These are phyloP conservation scores for Phytophthora podocarpi DNA, from an alignment of 352 stramenopile genomes.

Conservation along the genomic window DNA sequence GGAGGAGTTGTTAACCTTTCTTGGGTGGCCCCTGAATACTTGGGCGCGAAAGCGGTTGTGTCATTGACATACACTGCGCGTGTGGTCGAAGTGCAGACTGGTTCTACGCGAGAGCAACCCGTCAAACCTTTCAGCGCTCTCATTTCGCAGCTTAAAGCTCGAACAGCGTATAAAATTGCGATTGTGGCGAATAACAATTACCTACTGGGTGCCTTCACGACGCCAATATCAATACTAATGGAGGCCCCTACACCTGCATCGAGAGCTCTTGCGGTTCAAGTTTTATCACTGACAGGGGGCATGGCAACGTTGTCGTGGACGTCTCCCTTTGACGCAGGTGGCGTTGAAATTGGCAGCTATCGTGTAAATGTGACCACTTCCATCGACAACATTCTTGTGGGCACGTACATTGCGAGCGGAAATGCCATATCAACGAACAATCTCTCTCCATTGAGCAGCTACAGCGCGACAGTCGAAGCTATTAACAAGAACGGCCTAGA, in stretches of 20 bases:
- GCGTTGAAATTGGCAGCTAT: conserved; percentile 41
- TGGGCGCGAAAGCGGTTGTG: conserved; percentile 34
- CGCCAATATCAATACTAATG: conserved; percentile 22
- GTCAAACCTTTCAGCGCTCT: conserved; percentile 19
- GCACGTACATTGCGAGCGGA: conserved; percentile 3
- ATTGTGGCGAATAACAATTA: conserved; percentile 38
- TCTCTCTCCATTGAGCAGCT: conserved; percentile 36
- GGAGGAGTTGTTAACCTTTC: conserved; percentile 37
- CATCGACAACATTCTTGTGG: background rate
- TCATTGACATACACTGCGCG: conserved; percentile 36
- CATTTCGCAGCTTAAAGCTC: conserved; percentile 33
- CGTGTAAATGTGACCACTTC: conserved; percentile 26
- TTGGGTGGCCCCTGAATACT: conserved; percentile 42
- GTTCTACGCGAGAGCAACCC: conserved; percentile 8
- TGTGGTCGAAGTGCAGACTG: conserved; percentile 24
- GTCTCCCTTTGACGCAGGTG: conserved; percentile 47
- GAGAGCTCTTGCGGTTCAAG: conserved; percentile 16
- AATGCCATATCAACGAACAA: conserved; percentile 29
- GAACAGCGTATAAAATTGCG: conserved; percentile 35
- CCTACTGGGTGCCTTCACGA: conserved; percentile 19
- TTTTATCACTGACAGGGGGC: conserved; percentile 44
- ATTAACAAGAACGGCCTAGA: conserved; percentile 41
- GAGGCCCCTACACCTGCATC: conserved; percentile 38
- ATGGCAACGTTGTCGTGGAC: conserved; percentile 51
- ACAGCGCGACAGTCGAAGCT: conserved; percentile 39